These are phyloP conservation scores for Malus sylvestris DNA, from an alignment of 306 rosid species.

Conservation along the genomic window DNA sequence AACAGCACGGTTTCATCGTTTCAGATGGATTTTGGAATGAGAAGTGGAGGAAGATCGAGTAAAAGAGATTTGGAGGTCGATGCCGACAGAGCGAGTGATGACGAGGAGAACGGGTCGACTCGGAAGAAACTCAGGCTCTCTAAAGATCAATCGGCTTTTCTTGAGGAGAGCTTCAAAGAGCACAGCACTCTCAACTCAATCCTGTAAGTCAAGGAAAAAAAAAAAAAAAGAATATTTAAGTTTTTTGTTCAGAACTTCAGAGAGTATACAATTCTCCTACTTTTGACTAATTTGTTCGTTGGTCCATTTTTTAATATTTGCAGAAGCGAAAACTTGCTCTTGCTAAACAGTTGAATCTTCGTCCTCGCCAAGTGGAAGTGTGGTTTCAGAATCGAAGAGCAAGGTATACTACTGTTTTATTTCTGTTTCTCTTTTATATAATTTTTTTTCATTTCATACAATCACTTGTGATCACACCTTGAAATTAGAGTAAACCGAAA, in stretches of 20 bases:
- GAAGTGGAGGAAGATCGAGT: slow-evolving; percentile 24
- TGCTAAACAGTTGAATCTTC: slow-evolving; percentile 78
- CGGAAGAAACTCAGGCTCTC: slow-evolving; percentile 89
- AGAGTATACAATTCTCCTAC: not conserved
- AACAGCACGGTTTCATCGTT: slow-evolving; percentile 65
- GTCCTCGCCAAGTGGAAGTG: slow-evolving; percentile 97
- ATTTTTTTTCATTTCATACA: not conserved
- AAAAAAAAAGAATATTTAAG: not conserved
- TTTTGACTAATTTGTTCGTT: not conserved
- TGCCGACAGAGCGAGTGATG: slow-evolving; percentile 59
- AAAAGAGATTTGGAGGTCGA: slow-evolving; percentile 58
- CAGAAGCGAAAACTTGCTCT: slow-evolving; percentile 87
- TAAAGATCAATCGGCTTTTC: slow-evolving; percentile 83
- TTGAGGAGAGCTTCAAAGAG: slow-evolving; percentile 89
- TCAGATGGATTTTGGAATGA: slow-evolving; percentile 54
- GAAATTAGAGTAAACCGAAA: not conserved
- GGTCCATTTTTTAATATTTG: not conserved
- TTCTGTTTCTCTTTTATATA: not conserved
- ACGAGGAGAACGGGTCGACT: slow-evolving; percentile 71
- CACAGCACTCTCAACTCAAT: slow-evolving; percentile 86
- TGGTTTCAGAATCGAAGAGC: slow-evolving; percentile 99
- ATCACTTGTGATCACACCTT: not conserved
- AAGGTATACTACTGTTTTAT: slow-evolving; percentile 33
- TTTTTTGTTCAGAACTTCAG: not conserved
- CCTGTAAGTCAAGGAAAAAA: slow-evolving; percentile 45